A percentile compares a stretch with the other conserved stretches of the same genome.
These are phyloP conservation scores for Cyclotella kingstonii DNA, from an alignment of 108 stramenopile genomes.

Conservation along the genomic window DNA sequence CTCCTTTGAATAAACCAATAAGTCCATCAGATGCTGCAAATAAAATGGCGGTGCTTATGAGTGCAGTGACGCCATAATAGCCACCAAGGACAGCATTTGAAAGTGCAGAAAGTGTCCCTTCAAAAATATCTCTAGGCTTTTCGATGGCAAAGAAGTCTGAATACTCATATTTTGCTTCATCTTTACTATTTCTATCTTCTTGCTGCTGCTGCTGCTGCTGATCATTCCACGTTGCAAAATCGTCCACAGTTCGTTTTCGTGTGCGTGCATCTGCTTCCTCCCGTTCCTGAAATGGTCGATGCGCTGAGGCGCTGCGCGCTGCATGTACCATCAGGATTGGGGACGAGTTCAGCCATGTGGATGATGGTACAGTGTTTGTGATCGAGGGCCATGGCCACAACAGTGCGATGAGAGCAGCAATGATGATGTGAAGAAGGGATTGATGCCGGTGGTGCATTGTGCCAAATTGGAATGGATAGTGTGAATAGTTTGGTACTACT, in stretches of 20 bases:
- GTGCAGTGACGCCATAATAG: constrained; percentile 26
- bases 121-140: constrained; percentile 31
- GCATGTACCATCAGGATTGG: no score
- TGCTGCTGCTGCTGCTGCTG: not conserved
- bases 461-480: no score
- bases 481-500: no score
- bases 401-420: no score
- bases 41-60: constrained; percentile 11
- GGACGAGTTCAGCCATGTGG: no score
- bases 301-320: no score
- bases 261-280: no score
- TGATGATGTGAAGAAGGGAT: no score
- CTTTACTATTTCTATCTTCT: not conserved
- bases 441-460: no score
- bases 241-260: not conserved
- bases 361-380: no score
- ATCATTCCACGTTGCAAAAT: constrained; percentile 10
- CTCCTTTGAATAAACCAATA: constrained; percentile 12
- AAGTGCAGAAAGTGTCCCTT: constrained; percentile 19
- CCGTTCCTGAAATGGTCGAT: no score
- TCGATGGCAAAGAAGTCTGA: constrained; percentile 13
- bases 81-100: constrained; percentile 19
- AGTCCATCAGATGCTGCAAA: constrained; percentile 1
- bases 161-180: not conserved
- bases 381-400: no score